Conservation (phyloP, 1,284 basidiomycete genomes). For the Peniophora sp. region DNA sequence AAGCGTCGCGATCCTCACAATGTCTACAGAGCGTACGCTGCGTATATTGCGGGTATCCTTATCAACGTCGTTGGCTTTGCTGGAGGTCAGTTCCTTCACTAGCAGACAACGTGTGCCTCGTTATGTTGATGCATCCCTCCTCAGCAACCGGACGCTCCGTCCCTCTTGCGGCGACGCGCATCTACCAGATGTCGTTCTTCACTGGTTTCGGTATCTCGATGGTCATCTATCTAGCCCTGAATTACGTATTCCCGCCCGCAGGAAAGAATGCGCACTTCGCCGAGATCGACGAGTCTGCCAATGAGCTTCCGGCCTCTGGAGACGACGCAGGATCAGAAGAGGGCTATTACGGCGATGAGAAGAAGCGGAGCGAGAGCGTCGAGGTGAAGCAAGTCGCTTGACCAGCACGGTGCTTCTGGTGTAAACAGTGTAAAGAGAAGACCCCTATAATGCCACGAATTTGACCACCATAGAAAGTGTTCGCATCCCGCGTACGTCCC, state of each 20-base stretch:
- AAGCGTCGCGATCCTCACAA: conserved; percentile 1
- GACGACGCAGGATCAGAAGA: not conserved
- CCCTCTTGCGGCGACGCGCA: conserved; percentile 54
- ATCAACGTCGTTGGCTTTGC: conserved; percentile 77
- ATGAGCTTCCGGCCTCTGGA: not conserved
- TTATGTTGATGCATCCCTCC: conserved; percentile 3
- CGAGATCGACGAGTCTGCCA: conserved; percentile 53
- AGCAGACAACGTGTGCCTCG: conserved; percentile 32
- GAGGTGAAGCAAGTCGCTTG: not conserved
- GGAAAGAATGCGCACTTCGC: conserved; percentile 44
- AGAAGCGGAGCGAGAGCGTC: not conserved
- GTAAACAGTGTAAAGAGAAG: too few relatives aligned
- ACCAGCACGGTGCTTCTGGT: too few relatives aligned
- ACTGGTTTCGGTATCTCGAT: conserved; percentile 69
- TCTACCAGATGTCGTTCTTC: conserved; percentile 74
- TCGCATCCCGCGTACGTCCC: too few relatives aligned
- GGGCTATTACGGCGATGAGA: not conserved
- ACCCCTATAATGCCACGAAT: too few relatives aligned
- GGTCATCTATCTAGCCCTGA: conserved; percentile 55
- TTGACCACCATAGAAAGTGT: too few relatives aligned
- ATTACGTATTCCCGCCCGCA: conserved; percentile 48
- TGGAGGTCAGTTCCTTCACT: conserved; percentile 24
- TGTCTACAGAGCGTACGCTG: conserved; percentile 50
- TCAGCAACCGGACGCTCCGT: conserved; percentile 46
- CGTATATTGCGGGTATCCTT: conserved; percentile 70